Evolutionary conservation across 345 rosid species (phyloP).

Genomic region (Linum usitatissimum): DNA sequence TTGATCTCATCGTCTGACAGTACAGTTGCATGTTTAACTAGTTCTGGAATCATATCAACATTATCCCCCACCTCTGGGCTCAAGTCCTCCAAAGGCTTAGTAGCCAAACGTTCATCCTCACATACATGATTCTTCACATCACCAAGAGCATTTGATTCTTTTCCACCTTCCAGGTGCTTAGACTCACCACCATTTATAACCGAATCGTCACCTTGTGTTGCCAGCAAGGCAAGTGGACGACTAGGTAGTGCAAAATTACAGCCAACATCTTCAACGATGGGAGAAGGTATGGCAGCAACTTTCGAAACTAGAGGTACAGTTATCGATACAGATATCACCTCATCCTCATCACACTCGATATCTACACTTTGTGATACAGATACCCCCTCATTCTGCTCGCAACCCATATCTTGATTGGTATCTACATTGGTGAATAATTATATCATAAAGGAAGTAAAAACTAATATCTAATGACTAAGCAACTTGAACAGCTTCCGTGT

Average conservation of each 20-base stretch:
- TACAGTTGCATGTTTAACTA: constrained; percentile 19
- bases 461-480: constrained; percentile 12
- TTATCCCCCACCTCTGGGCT: constrained; percentile 15
- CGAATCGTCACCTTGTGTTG: constrained; percentile 17
- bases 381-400: constrained; percentile 8
- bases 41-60: constrained; percentile 14
- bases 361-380: constrained; percentile 14
- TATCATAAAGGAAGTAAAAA: constrained; percentile 18
- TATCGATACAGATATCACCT: constrained; percentile 2
- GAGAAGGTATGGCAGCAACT: constrained; percentile 6
- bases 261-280: constrained; percentile 15
- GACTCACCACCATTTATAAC: constrained; percentile 14
- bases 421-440: constrained; percentile 39
- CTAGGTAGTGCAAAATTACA: constrained; percentile 6
- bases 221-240: constrained; percentile 20
- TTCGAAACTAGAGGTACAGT: constrained; percentile 18
- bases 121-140: constrained; percentile 10
- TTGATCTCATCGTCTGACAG: constrained; percentile 20
- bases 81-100: constrained; percentile 13
- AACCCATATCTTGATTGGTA: constrained; percentile 24
- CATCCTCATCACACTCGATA: constrained; percentile 20
- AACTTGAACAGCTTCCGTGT: background rate
- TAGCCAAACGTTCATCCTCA: constrained; percentile 16
- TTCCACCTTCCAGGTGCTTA: constrained; percentile 17
- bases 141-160: constrained; percentile 7